These are phyloP conservation scores for Colletotrichum sp. DNA, from an alignment of 2,329 filamentous ascomycete species.

Conservation along the genomic window DNA sequence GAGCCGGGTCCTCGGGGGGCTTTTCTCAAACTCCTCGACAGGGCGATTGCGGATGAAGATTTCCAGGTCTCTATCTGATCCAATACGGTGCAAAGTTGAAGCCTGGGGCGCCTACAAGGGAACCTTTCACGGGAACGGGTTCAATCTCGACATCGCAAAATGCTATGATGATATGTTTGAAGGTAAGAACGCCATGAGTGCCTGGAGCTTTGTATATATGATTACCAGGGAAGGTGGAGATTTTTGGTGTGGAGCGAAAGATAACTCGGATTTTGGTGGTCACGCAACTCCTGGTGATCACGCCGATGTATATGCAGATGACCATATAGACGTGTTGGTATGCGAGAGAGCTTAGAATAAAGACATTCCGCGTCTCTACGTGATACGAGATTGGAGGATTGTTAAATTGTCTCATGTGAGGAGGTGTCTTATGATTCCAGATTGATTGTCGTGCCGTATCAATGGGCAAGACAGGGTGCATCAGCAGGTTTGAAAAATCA, in stretches of 20 bases:
- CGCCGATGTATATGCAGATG: not conserved
- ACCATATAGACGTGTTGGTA: not conserved
- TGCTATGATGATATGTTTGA: not conserved
- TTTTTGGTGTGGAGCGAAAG: not conserved
- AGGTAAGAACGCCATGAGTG: not conserved
- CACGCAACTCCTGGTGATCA: not conserved
- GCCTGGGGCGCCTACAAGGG: not conserved
- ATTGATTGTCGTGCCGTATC: not conserved
- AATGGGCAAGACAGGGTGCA: not conserved
- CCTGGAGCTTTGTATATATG: not conserved
- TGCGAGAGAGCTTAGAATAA: not conserved
- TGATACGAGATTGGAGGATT: not conserved
- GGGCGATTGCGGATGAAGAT: not conserved
- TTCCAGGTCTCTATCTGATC: not conserved
- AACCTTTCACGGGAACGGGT: not conserved
- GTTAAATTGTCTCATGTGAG: not conserved
- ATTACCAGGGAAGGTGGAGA: not conserved
- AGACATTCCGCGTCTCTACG: not conserved
- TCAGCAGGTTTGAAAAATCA: accelerated
- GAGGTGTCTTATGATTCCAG: not conserved
- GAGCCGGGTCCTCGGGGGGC: not conserved
- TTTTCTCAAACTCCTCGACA: not conserved
- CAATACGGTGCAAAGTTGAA: not conserved
- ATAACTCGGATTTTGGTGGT: not conserved
- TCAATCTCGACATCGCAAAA: not conserved